Evolutionary conservation across 2,329 filamentous ascomycete genomes (phyloP), one percentile per base, ranked within the genome.

Genomic region (Botrytis pseudocinerea): DNA sequence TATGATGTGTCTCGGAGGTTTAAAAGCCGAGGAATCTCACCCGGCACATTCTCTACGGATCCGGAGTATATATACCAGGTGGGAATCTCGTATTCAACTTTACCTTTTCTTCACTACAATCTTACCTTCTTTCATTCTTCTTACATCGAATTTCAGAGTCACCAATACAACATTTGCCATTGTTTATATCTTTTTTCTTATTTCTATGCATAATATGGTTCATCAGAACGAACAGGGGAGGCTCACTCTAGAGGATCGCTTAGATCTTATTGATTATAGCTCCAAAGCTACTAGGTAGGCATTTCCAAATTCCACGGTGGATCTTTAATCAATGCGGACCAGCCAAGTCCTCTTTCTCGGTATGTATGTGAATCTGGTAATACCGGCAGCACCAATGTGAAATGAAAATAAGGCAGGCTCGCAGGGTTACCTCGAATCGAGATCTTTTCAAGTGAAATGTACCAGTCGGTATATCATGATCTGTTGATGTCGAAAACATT

Each of bases 361-460:
- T 42, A 28, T 2, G 32, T 18, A 12, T 16, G 5, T 35, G 25
- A 35, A 54, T 22, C 6, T 61, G 22, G 59, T 16, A 61, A 18
- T n/a, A 38, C 22, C n/a, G n/a, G n/a, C 18, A 57, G 14, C 48
- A 18, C 14, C n/a, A 57, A 28, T 16, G 42, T 46, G 28, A 22
- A 65, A 46, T 48, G 62, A 65, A 28, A 22, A 35, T 18, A 12
- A 22, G 42, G 64, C 48, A 54, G 48, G 48, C 25, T 54, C 48
- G 25, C 12, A n/a, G 14, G 38, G 38, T 40, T 35, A 40, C 35
- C 10, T 48, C 4, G 14, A 65, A 32, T 51, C 44, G 44, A 65
- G 12, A 65, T 32, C 42, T 40, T 68, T 66, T 54, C 64, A 57
- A 57, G 65, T 42, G 48, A 57, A 42, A 54, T 54, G 25, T n/a